Evolutionary conservation across 805 yeast genomes (phyloP), one percentile per base, ranked within the genome.

Genomic region (Zygotorulaspora chibaensis): DNA sequence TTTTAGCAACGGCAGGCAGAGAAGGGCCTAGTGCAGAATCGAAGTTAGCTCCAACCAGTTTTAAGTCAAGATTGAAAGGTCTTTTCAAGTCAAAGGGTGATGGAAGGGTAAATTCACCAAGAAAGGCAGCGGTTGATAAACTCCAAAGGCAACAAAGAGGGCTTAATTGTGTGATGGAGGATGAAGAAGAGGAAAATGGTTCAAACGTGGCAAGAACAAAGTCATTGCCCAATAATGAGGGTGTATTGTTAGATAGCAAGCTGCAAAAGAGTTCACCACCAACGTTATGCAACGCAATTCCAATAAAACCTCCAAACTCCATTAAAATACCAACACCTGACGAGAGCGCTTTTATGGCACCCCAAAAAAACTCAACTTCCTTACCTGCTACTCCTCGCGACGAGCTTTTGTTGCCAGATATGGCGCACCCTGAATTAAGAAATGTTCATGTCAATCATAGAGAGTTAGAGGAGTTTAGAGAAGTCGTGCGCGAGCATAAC

Each of bases 391-490:
- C 52, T 5, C 42, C 47, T 12, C 41, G 35, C 20, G 48, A 45
- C 15, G 44, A 20, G 25, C 15, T 27, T 6, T 20, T 17, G 12
- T 31, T 36, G 8, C 44, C 48, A 5, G 44, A 42, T 15, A 25
- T 25, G 37, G 18, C 38, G n/a, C 36, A 33, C 16, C 36, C 36
- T 33, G 20, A 33, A 16, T 17, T 33, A 40, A 29, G 38, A 25
- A 49, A 35, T 23, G 29, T 45, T 25, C 40, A 40, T 2, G 70
- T 87, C 40, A 33, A 33, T 20, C 95, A 90, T 48, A 61, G 87
- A 12, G 80, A 75, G 29, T 74, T 78, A 38, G 74, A 96, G 38
- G 83, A 79, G 39, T 65, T 81, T 58, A 95, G 54, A 36, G 45
- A 54, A 18, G 53, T 57, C 8, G 47, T 56, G 3, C 45, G 52